Evolutionary conservation across 306 rosid species (phyloP), one percentile per base, ranked within the genome.

Genomic region (Dalbergia cochinchinensis): DNA sequence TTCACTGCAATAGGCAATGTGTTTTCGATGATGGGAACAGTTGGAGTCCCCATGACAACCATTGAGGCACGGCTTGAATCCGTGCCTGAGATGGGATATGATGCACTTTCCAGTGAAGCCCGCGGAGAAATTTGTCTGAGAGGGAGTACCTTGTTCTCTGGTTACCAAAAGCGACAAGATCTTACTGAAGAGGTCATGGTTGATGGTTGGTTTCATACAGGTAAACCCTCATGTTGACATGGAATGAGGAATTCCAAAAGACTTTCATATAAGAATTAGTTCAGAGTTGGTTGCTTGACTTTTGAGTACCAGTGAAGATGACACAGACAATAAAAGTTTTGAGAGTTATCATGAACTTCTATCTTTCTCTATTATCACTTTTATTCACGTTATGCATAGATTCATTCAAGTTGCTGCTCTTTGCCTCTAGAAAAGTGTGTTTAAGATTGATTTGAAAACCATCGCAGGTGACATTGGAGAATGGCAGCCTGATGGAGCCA

Each of bases 151-250:
- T 83, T 92, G 87, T 95, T 91, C 81, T 91, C 97, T 16, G 99
- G 98, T 41, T 95, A 95, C 88, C 92, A 91, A 81, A 92, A 91
- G 88, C 87, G 92, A 59, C 87, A 86, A 73, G 99, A 92, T 92
- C 91, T 95, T 31, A 87, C 98, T 0, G 83, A 88, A 70, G 89
- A 92, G 39, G 97, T 95, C 54, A 61, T 90, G 8, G 73, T 91
- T 83, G 98, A 92, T 67, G 98, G 96, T n/a, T 92, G 99, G 99
- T 92, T 95, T 86, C 99, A 95, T 79, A 95, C 98, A 84, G 98
- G 99, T 95, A 92, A 74, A 45, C 16, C 78, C 62, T 58, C 61
- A 59, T 44, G 33, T 44, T 69, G 53, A 51, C 26, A 53, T 50
- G 78, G 35, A 60, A 54, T 60, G 42, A 62, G 55, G 55, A 60